Base-by-base conservation (phyloP, 148 eudicot genomes). In the Camellia granthamiana region DNA sequence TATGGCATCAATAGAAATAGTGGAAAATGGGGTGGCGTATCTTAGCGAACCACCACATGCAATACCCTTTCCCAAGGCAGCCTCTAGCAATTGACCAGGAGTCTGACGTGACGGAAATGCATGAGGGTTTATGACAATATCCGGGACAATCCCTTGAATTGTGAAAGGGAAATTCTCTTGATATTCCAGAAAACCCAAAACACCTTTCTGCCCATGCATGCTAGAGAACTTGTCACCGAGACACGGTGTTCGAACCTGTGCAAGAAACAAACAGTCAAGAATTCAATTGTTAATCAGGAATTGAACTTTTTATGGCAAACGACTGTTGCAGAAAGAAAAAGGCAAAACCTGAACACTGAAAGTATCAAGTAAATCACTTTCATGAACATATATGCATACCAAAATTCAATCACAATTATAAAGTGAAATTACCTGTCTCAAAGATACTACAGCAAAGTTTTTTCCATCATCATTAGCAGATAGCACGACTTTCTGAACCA, bases 121-220 rank as follows among this genome's bases (percentile, higher is more conserved):
- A 82, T 96, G 99, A 2, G 99, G 99, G 78, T 96, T 96, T 66
- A 96, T 94, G 0, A 96, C 99, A 69, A 96, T 90, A 83, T 93
- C 99, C 11, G 99, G 99, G 69, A 95, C 99, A 76, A 95, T 93
- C 68, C 99, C 99, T 84, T 95, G 97, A 55, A 79, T 80, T 30
- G 99, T 95, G 85, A 95, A 95, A 47, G 96, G 96, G 74, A 93
- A 93, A 83, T 93, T 95, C 83, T 96, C 98, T 63, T 93, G 98
- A 2, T 91, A 85, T 79, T 96, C 99, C 73, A 96, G 73, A 81
- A 82, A 92, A 72, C 99, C 99, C 19, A 96, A 86, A 65, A 96
- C 99, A 76, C 99, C 98, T 84, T 95, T 95, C 76, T 95, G 99
- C 65, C 99, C 99, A 72, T 95, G 99, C 99, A 95, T 95, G 84